A percentile compares a stretch with the other conserved stretches of the same genome.
phyloP scores from a whole-genome alignment of 129 eudicot species.

The Flaveria ramosissima region DNA sequence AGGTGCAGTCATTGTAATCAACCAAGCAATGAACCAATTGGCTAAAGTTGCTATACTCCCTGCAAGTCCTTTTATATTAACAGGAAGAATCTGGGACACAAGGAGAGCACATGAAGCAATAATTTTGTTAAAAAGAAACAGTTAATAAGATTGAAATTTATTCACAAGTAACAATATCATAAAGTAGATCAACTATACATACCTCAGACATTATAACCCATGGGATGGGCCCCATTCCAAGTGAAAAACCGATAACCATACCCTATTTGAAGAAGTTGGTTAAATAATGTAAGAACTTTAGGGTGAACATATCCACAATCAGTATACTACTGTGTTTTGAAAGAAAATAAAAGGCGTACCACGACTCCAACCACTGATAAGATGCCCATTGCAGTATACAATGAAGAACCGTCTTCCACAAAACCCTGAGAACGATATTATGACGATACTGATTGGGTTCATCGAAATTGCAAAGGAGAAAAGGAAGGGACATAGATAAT shows the following conservation, averaged over 20 bases:
- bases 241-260: slow-evolving; percentile 78
- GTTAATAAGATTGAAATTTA: background rate
- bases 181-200: background rate
- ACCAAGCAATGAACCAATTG: slow-evolving; percentile 81
- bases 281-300: slow-evolving; percentile 21
- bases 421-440: slow-evolving; percentile 43
- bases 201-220: slow-evolving; percentile 99
- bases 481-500: background rate
- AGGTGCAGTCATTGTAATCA: slow-evolving; percentile 84
- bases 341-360: slow-evolving; percentile 47
- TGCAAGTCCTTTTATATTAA: slow-evolving; percentile 89
- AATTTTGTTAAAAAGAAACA: background rate
- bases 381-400: slow-evolving; percentile 61
- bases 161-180: background rate
- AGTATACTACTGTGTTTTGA: background rate
- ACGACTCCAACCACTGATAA: slow-evolving; percentile 86
- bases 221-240: slow-evolving; percentile 98
- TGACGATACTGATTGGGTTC: background rate
- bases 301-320: background rate
- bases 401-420: slow-evolving; percentile 50
- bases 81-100: slow-evolving; percentile 74
- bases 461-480: slow-evolving; percentile 2
- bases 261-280: slow-evolving; percentile 44
- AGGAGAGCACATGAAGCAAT: background rate
- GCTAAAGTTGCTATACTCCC: slow-evolving; percentile 87